Evolutionary conservation across 371 early-diverging fungal genomes (phyloP), one percentile per base, ranked within the genome.

Genomic region (Rhizopus delemar): DNA sequence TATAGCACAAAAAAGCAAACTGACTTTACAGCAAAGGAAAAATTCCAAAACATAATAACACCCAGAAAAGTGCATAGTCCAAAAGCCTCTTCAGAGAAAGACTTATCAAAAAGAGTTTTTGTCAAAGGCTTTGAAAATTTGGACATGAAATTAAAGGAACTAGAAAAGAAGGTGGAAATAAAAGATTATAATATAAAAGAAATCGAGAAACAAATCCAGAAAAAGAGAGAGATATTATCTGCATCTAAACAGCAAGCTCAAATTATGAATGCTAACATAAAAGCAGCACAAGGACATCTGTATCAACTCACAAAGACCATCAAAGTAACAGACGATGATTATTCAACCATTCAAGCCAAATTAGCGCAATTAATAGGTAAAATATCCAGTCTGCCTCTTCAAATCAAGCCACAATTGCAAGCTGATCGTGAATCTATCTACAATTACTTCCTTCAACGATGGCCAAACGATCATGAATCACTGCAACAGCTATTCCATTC

Each of bases 311-410:
- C 57, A 5, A 62, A 55, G 38, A 48, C 54, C 22, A 58, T 62
- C 12, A 34, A 48, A 50, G 66, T 66, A 0, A 66, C 66, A n/a
- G 66, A 66, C 33, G 66, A 66, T 39, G 66, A 66, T 51, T 58
- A 53, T 28, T 66, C 66, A 0, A 66, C 66, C 13, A 62, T 66
- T 22, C 58, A 57, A 39, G 55, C 49, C 5, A 57, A 58, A 13
- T 36, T 66, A 5, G 58, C 50, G 4, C 56, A 62, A 34, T 53
- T 66, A 29, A 45, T 50, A 6, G 66, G 66, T 5, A 66, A 66
- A 35, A n/a, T 66, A 13, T 36, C 46, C 15, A 57, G 60, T 53
- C 60, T 66, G 5, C 51, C 66, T 8, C 62, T 62, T 7, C 57
- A 54, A 22, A 46, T 51, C 38, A 66, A 66, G 46, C 41, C 51